Conservation (phyloP, 768 basidiomycete genomes). For the Russula emetica region DNA sequence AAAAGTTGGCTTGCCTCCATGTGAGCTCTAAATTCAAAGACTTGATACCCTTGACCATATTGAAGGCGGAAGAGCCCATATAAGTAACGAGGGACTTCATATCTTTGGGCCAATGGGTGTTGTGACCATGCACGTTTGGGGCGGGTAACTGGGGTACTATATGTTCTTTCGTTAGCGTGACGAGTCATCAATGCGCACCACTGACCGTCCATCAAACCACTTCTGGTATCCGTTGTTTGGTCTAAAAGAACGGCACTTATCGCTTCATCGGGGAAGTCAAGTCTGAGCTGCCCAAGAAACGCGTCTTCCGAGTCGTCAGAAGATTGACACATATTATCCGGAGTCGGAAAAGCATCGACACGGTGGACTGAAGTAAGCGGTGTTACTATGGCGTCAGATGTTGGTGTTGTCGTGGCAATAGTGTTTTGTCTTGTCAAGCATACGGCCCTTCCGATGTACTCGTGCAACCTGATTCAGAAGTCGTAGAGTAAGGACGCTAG, state of each 20-base stretch:
- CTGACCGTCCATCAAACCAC: conserved; percentile 24
- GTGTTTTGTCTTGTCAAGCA: not conserved
- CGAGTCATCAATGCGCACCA: not conserved
- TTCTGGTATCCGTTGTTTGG: not conserved
- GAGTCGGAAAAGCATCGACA: not conserved
- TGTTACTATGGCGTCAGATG: not conserved
- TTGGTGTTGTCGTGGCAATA: not conserved
- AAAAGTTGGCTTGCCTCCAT: conserved; percentile 17
- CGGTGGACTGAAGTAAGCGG: not conserved
- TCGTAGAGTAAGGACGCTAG: not conserved
- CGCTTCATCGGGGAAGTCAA: not conserved
- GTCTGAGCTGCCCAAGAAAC: conserved; percentile 5
- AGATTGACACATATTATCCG: not conserved
- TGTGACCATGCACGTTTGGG: conserved; percentile 12
- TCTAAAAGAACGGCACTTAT: conserved; percentile 15
- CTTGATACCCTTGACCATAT: conserved; percentile 16
- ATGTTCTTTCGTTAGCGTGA: not conserved
- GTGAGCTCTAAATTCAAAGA: conserved; percentile 23
- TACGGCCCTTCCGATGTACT: conserved; percentile 3
- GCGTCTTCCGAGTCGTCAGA: conserved; percentile 11
- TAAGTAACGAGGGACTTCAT: conserved; percentile 4
- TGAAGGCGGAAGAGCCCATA: conserved; percentile 4
- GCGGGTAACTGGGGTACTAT: conserved; percentile 23
- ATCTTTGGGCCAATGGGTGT: not conserved
- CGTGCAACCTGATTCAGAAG: conserved; percentile 13